Evolutionary conservation across 2,329 filamentous ascomycete genomes (phyloP).

Genomic region (Scortechinia acanthostroma): DNA sequence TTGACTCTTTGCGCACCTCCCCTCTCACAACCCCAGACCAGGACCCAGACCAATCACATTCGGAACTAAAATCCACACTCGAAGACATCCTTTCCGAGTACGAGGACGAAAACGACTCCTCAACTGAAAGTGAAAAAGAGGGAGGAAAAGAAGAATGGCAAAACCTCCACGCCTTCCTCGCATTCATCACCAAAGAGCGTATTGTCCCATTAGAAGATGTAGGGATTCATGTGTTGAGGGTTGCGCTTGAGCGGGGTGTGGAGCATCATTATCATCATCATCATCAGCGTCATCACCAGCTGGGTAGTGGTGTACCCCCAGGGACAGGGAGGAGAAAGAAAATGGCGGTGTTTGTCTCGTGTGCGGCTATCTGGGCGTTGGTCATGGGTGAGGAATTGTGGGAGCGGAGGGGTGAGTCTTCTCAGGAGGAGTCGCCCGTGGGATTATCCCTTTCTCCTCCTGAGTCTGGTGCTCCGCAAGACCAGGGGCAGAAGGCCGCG

Average conservation of each 20-base stretch:
- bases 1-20: neutral
- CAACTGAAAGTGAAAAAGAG: neutral
- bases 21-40: too few relatives aligned
- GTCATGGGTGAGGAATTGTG: constrained; percentile 1
- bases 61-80: neutral
- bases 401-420: neutral
- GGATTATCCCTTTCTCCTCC: too few relatives aligned
- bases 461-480: too few relatives aligned
- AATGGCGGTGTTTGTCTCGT: neutral
- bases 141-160: neutral
- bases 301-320: neutral
- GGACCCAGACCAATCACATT: neutral
- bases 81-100: too few relatives aligned
- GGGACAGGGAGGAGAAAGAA: neutral
- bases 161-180: neutral
- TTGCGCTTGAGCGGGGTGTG: neutral
- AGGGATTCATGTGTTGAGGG: neutral
- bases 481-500: neutral
- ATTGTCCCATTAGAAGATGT: neutral
- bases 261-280: too few relatives aligned
- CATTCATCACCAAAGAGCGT: neutral
- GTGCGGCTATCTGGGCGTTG: neutral
- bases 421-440: neutral
- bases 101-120: neutral
- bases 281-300: too few relatives aligned